Evolutionary conservation across 1,284 basidiomycete genomes (phyloP).

Genomic region (Cryptococcus sp.): DNA sequence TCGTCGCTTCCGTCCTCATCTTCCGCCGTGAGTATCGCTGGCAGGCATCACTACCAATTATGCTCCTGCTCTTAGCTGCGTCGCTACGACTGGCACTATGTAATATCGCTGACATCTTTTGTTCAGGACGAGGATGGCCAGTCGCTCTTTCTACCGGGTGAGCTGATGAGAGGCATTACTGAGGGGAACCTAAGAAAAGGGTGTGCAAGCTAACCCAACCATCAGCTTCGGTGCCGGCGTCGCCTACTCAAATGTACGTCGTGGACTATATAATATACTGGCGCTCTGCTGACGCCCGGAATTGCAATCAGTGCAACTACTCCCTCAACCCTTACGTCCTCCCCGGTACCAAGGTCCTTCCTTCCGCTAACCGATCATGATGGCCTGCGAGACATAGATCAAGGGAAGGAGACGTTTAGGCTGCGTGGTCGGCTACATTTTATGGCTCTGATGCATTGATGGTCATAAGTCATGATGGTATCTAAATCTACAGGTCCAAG

Average conservation of each 20-base stretch:
- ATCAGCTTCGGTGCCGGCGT: conserved; percentile 62
- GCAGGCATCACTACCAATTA: neutral
- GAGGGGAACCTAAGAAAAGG: too few relatives aligned
- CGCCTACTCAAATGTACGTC: conserved; percentile 66
- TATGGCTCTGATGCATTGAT: too few relatives aligned
- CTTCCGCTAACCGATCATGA: conserved; percentile 38
- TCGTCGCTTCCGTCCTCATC: conserved; percentile 89
- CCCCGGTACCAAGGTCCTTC: conserved; percentile 80
- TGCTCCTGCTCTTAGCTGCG: conserved; percentile 14
- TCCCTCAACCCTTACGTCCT: conserved; percentile 93
- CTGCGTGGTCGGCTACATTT: too few relatives aligned
- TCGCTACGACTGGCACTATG: neutral
- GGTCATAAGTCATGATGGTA: too few relatives aligned
- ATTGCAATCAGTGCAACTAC: conserved; percentile 73
- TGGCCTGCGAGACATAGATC: neutral
- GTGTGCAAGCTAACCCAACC: conserved; percentile 4
- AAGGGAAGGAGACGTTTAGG: too few relatives aligned
- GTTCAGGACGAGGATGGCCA: conserved; percentile 90
- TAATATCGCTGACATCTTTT: neutral
- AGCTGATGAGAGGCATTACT: conserved; percentile 53
- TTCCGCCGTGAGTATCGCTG: conserved; percentile 78
- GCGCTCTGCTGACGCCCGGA: neutral
- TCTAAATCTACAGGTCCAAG: too few relatives aligned
- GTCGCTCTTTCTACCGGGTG: conserved; percentile 91
- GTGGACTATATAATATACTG: neutral